Conservation (phyloP, 495 filamentous ascomycete species). For the Thozetella sp. region DNA sequence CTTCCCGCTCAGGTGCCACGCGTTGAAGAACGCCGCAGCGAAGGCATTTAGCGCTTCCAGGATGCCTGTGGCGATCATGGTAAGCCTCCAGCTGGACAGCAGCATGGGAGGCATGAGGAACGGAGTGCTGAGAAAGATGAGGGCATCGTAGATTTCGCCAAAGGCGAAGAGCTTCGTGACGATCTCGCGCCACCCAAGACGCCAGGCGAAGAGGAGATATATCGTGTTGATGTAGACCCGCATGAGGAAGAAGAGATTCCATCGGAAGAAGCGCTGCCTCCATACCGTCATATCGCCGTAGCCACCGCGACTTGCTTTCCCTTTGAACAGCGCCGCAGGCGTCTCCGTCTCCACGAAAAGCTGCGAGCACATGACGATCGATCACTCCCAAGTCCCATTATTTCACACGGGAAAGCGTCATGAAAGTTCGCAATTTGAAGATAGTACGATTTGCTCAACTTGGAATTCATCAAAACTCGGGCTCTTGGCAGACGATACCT, state of each 20-base stretch:
- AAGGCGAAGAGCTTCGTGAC: constrained; percentile 1
- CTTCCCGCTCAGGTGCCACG: background rate
- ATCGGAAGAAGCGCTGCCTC: constrained; percentile 1
- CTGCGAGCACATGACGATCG: background rate
- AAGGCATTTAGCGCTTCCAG: background rate
- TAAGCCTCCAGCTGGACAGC: background rate
- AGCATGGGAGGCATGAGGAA: background rate
- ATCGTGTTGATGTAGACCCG: constrained; percentile 1
- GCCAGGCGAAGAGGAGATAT: background rate
- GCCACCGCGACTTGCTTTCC: background rate
- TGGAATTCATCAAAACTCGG: too few species aligned
- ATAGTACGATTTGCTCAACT: too few species aligned
- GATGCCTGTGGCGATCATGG: background rate
- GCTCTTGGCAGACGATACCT: too few species aligned
- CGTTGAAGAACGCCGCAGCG: background rate
- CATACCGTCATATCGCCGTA: background rate
- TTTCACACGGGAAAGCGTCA: too few species aligned
- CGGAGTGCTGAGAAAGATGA: background rate
- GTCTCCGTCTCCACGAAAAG: background rate
- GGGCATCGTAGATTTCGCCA: background rate
- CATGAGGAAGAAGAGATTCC: constrained; percentile 1
- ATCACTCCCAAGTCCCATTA: too few species aligned
- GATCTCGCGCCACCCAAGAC: background rate
- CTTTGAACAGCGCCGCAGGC: background rate
- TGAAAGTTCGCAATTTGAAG: too few species aligned